Conservation (phyloP, 176 grass and related monocot genomes). For the Miscanthus lutarioriparius region DNA sequence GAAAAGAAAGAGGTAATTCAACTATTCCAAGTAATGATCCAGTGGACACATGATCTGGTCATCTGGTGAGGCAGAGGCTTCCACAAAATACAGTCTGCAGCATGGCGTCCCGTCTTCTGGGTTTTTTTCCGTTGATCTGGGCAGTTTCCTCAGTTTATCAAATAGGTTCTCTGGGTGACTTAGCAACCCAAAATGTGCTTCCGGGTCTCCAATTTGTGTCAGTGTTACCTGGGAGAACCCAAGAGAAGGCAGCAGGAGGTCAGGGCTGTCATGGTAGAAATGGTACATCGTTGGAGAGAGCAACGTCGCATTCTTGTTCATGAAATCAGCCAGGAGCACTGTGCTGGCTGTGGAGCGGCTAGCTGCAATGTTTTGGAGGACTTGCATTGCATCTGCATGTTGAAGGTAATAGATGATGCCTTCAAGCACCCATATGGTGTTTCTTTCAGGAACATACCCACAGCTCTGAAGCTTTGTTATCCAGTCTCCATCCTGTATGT, state of each 20-base stretch:
- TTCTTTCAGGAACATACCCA: conserved; percentile 71
- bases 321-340: conserved; percentile 78
- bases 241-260: conserved; percentile 69
- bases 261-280: conserved; percentile 92
- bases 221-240: conserved; percentile 72
- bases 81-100: conserved; percentile 83
- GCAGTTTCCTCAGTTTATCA: conserved; percentile 83
- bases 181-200: conserved; percentile 88
- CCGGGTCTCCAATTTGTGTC: conserved; percentile 81
- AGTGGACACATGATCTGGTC: conserved; percentile 44
- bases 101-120: conserved; percentile 81
- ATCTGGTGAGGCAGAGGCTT: conserved; percentile 59
- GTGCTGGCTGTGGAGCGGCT: conserved; percentile 31
- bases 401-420: conserved; percentile 94
- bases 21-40: conserved; percentile 28
- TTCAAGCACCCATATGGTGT: conserved; percentile 94
- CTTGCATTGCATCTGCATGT: conserved; percentile 67
- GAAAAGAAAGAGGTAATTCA: conserved; percentile 14
- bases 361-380: conserved; percentile 66
- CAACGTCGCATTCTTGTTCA: conserved; percentile 77
- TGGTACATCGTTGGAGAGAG: conserved; percentile 73
- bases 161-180: conserved; percentile 88
- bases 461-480: conserved; percentile 62
- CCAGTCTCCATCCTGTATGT: conserved; percentile 73
- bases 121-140: conserved; percentile 73